A percentile compares a stretch with the other conserved stretches of the same genome.
phyloP scores from a whole-genome alignment of 2,329 filamentous ascomycete genomes.

The Arachnomyces sp. region DNA sequence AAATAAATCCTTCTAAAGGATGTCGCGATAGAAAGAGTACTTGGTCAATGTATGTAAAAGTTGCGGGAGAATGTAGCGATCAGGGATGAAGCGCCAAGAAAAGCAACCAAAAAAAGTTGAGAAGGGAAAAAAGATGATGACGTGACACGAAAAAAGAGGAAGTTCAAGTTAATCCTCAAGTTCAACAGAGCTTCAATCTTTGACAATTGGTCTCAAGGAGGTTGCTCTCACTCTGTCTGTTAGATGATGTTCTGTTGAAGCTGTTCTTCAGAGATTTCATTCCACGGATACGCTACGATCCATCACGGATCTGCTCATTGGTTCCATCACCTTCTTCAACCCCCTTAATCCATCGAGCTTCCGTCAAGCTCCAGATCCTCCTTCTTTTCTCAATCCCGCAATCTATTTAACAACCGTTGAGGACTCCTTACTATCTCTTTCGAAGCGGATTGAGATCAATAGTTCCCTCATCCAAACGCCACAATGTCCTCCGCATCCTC shows the following conservation, averaged over 20 bases:
- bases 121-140: background rate
- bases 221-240: too few species aligned
- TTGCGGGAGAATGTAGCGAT: too few species aligned
- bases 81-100: too few species aligned
- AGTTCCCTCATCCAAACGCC: background rate
- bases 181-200: too few species aligned
- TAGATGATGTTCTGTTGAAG: background rate
- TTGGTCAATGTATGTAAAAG: too few species aligned
- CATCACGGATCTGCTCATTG: background rate
- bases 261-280: background rate
- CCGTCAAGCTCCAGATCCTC: background rate
- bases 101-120: too few species aligned
- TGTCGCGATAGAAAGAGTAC: too few species aligned
- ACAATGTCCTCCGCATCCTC: constrained; percentile 56
- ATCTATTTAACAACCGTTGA: constrained; percentile 1
- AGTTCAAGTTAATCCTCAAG: too few species aligned
- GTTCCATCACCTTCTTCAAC: background rate
- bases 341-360: background rate
- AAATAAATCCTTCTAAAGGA: too few species aligned
- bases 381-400: too few species aligned
- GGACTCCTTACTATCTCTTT: constrained; percentile 10
- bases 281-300: background rate
- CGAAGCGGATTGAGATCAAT: constrained; percentile 6
- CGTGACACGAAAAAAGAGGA: too few species aligned
- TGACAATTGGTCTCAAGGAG: too few species aligned